These are phyloP conservation scores for Nakaseomyces uthaithaninus DNA, from an alignment of 1,139 yeast species.

Conservation along the genomic window DNA sequence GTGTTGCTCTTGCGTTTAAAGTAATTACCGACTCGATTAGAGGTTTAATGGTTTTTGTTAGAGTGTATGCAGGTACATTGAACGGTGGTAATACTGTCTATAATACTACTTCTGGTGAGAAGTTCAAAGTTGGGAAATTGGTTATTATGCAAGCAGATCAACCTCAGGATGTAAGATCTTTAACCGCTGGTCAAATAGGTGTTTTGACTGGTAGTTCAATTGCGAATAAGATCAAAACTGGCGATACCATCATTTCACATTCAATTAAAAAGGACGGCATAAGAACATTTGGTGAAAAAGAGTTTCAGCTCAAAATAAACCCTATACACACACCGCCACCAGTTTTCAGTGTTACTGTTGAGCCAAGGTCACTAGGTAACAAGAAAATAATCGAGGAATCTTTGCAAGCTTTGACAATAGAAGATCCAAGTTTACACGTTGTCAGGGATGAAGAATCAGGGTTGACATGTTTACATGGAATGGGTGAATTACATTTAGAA, in stretches of 20 bases:
- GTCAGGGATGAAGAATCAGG: constrained; percentile 77
- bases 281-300: constrained; percentile 34
- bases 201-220: constrained; percentile 44
- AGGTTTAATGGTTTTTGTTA: constrained; percentile 76
- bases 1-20: constrained; percentile 85
- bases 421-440: constrained; percentile 72
- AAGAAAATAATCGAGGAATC: constrained; percentile 61
- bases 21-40: constrained; percentile 78
- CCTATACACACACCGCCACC: constrained; percentile 90
- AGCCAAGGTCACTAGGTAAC: constrained; percentile 80
- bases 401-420: constrained; percentile 55
- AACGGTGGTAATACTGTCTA: constrained; percentile 52
- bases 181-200: constrained; percentile 80
- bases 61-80: constrained; percentile 79
- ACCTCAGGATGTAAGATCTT: constrained; percentile 58
- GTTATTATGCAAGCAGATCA: constrained; percentile 83
- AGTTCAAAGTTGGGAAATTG: constrained; percentile 57
- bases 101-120: constrained; percentile 64
- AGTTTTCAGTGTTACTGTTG: constrained; percentile 77
- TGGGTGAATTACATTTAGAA: constrained; percentile 93
- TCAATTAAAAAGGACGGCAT: constrained; percentile 43
- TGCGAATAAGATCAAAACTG: constrained; percentile 61
- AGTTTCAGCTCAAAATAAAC: constrained; percentile 47
- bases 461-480: constrained; percentile 80
- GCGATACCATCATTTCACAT: constrained; percentile 74